Evolutionary conservation across 2,329 filamentous ascomycete species (phyloP).

Genomic region (Aspergillus candidus): DNA sequence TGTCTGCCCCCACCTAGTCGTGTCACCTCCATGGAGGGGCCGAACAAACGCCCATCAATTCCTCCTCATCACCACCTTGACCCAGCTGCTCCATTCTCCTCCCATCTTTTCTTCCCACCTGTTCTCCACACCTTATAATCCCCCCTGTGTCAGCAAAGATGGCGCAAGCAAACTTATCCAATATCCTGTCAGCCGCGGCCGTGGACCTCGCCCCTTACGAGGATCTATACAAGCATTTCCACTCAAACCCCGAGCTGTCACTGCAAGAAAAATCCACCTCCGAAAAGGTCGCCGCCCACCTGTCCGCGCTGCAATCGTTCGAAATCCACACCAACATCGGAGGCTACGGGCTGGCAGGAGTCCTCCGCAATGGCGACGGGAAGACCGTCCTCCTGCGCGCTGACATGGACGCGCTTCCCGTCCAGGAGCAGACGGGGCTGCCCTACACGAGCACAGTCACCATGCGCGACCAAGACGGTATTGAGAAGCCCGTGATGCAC

Average conservation of each 20-base stretch:
- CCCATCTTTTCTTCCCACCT: no score
- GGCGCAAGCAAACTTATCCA: conserved; percentile 16
- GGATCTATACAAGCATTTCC: conserved; percentile 53
- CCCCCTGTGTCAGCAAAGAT: conserved; percentile 16
- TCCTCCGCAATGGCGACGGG: conserved; percentile 40
- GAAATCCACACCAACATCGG: conserved; percentile 43
- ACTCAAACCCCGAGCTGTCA: conserved; percentile 55
- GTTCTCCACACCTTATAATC: no score
- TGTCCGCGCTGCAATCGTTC: conserved; percentile 29
- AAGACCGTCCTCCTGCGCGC: conserved; percentile 44
- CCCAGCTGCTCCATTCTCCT: no score
- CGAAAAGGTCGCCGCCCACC: conserved; percentile 39
- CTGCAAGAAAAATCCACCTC: conserved; percentile 52
- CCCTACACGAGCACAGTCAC: conserved; percentile 43
- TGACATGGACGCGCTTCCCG: conserved; percentile 47
- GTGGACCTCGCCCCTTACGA: conserved; percentile 44
- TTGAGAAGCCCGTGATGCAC: conserved; percentile 54
- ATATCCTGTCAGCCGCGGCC: conserved; percentile 11
- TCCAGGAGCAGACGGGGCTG: conserved; percentile 44
- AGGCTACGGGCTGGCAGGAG: conserved; percentile 40
- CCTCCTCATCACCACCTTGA: no score
- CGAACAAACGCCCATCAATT: no score
- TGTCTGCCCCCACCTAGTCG: no score
- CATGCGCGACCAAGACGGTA: conserved; percentile 44
- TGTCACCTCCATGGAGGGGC: no score